Conservation (phyloP, 805 yeast genomes). For the Candida sithepensis region DNA sequence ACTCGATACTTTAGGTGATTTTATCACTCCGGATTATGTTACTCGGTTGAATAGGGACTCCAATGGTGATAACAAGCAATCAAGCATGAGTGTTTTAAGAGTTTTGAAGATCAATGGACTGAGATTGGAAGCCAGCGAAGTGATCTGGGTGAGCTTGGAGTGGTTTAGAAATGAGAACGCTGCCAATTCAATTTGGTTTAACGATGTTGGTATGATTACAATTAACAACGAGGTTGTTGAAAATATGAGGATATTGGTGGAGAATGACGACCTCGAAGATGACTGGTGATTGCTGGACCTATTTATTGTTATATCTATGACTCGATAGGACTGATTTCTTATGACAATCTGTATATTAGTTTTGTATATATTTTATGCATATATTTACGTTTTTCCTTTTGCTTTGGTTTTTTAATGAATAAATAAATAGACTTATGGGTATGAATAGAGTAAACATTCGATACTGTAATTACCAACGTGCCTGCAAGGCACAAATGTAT, state of each 20-base stretch:
- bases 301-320: background rate
- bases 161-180: conserved; percentile 5
- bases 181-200: conserved; percentile 6
- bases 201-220: conserved; percentile 13
- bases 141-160: conserved; percentile 22
- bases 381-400: too few relatives aligned
- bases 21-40: conserved; percentile 27
- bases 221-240: conserved; percentile 18
- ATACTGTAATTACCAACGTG: too few relatives aligned
- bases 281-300: background rate
- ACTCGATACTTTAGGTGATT: conserved; percentile 38
- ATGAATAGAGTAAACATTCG: too few relatives aligned
- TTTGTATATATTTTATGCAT: background rate
- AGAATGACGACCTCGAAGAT: background rate
- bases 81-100: conserved; percentile 12
- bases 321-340: too few relatives aligned
- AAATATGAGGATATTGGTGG: conserved; percentile 18
- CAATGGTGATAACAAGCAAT: background rate
- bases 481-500: too few relatives aligned
- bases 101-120: conserved; percentile 26
- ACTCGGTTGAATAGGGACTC: background rate
- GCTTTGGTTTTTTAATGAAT: background rate
- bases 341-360: background rate
- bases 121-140: conserved; percentile 11
- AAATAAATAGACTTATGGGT: too few relatives aligned